Percentiles rank a stretch among this genome's conserved stretches.
Evolutionary conservation across 345 rosid genomes (phyloP).

Genomic region (Populus tremula): DNA sequence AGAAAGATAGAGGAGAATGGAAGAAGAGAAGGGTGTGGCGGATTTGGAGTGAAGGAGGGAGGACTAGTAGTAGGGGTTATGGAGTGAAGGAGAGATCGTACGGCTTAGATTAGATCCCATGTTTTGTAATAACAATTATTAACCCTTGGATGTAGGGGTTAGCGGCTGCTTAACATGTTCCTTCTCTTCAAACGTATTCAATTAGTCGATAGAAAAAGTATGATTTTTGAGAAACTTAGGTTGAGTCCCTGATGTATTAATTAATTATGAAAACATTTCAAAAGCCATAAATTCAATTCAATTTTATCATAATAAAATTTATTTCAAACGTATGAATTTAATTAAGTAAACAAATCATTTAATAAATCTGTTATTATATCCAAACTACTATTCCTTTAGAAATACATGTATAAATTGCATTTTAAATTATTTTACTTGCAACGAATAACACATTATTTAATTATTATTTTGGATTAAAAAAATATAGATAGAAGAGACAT

Average conservation of each 20-base stretch:
- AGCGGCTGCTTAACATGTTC: not conserved
- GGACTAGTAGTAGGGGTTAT: not conserved
- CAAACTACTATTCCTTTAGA: no score
- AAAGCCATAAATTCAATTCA: not conserved
- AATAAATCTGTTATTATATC: no score
- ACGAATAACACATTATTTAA: no score
- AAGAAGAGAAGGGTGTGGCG: not conserved
- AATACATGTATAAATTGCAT: no score
- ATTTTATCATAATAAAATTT: not conserved
- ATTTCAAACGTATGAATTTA: no score
- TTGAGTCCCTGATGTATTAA: not conserved
- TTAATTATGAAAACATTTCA: no score
- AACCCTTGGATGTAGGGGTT: slow-evolving; percentile 21
- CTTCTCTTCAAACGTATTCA: no score
- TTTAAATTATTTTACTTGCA: no score
- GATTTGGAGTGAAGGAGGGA: not conserved
- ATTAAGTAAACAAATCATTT: no score
- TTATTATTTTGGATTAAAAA: no score
- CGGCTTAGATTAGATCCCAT: slow-evolving; percentile 17
- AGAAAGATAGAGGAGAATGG: not conserved
- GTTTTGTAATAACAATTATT: not conserved
- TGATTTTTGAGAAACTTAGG: not conserved
- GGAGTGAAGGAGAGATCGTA: not conserved
- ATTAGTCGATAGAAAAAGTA: not conserved
- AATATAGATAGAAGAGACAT: no score